Evolutionary conservation across 345 rosid genomes (phyloP), one percentile per base, ranked within the genome.

Genomic region (Mallotus nudiflorus): DNA sequence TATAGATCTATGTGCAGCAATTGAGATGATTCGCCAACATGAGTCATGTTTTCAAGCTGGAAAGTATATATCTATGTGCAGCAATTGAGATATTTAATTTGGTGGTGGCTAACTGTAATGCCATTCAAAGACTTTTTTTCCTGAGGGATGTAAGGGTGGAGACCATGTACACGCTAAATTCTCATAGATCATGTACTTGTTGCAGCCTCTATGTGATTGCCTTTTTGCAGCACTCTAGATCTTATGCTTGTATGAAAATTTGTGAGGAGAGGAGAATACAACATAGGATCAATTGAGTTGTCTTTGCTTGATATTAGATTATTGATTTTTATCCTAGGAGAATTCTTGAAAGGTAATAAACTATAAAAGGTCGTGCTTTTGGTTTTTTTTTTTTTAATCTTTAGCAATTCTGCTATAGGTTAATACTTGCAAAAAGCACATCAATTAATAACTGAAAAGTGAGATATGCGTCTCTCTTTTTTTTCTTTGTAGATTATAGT

Each of bases 291-390:
- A 61, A 2, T 20, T 40, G 15, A 1, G n/a, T 44, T 19, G 6
- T 62, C 45, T 62, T 62, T 44, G n/a, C 67, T 62, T 44, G 51
- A 62, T 29, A 42, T 16, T 22, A 24, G 49, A 8, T 42, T 6
- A 44, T 39, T 44, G 51, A 62, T 62, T 44, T 48, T 18, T 28
- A 33, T 62, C 37, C 52, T 9, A 19, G 9, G 22, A 62, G 40
- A 15, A 61, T 39, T 40, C 4, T 61, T 24, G 12, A 24, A 22
- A 22, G 39, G 37, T 14, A 27, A 14, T 44, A 62, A 42, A 16
- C 50, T 25, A 3, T 10, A 20, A 6, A 33, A 6, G 1, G 33
- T 8, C n/a, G 13, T 9, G 11, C 39, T 35, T 46, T 64, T 64
- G 51, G 18, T 48, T 40, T 40, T 55, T 11, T 62, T 50, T 12